Conservation (phyloP, 257 asterid species). For the Henckelia pumila region DNA sequence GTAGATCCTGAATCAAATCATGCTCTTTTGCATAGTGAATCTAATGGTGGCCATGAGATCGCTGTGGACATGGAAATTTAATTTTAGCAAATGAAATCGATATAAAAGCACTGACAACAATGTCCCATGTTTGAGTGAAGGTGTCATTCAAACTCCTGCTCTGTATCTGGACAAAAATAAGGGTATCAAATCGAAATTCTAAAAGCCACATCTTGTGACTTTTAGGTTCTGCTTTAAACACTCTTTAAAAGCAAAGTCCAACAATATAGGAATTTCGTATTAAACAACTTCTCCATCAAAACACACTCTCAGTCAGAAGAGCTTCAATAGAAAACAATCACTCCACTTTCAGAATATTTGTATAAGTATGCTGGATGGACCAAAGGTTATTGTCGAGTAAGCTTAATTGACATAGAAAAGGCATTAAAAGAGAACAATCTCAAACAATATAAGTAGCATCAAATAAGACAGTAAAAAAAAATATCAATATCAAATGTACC, state of each 20-base stretch:
- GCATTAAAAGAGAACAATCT: background rate
- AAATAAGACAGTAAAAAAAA: background rate
- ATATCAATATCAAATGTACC: conserved; percentile 42
- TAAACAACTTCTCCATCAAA: background rate
- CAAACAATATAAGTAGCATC: background rate
- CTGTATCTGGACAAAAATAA: no score
- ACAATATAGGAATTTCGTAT: background rate
- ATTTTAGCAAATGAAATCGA: no score
- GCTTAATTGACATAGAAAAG: background rate
- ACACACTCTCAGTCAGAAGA: conserved; percentile 1
- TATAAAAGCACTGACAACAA: no score
- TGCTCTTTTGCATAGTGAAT: conserved; percentile 46
- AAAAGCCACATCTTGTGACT: background rate
- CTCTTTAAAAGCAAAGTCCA: background rate
- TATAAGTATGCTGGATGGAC: no score
- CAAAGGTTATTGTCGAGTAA: background rate
- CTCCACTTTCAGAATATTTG: background rate
- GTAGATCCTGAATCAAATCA: conserved; percentile 45
- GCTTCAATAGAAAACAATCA: background rate
- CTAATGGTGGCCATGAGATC: conserved; percentile 52
- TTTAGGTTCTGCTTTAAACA: background rate
- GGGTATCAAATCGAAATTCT: no score
- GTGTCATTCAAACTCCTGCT: no score
- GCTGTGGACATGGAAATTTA: conserved; percentile 54
- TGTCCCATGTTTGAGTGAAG: no score